phyloP scores from a whole-genome alignment of 2,329 filamentous ascomycete genomes.

The Colletotrichum salicis region DNA sequence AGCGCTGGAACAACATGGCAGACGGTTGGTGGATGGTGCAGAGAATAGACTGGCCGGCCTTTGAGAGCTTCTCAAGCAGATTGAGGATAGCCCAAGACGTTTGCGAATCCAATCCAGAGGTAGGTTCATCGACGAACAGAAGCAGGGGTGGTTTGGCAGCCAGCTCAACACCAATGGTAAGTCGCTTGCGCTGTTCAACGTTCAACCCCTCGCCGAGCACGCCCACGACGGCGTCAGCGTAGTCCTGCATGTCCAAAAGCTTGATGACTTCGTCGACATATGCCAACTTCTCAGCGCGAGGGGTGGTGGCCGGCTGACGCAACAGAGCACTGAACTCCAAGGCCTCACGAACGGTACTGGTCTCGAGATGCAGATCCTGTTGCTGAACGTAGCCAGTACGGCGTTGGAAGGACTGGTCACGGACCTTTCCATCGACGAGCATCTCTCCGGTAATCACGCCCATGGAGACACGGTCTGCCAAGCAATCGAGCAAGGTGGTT shows the following conservation, averaged over 20 bases:
- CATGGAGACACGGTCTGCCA: constrained; percentile 75
- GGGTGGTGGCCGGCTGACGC: constrained; percentile 69
- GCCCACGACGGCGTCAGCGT: constrained; percentile 76
- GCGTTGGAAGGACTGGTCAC: constrained; percentile 73
- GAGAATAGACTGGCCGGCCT: constrained; percentile 58
- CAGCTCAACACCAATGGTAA: constrained; percentile 82
- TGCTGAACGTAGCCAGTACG: constrained; percentile 77
- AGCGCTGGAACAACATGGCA: constrained; percentile 37
- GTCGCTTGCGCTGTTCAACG: constrained; percentile 60
- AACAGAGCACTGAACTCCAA: constrained; percentile 74
- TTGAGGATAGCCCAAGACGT: constrained; percentile 80
- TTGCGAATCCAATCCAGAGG: constrained; percentile 79
- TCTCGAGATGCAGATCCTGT: constrained; percentile 57
- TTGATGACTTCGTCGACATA: constrained; percentile 46
- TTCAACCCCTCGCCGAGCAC: constrained; percentile 69
- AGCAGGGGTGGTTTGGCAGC: constrained; percentile 78
- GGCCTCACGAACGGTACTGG: constrained; percentile 67
- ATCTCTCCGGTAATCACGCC: constrained; percentile 75
- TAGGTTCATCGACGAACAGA: constrained; percentile 82
- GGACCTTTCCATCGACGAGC: constrained; percentile 72
- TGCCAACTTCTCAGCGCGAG: constrained; percentile 44
- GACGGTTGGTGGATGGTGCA: constrained; percentile 40
- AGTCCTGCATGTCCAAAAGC: constrained; percentile 63
- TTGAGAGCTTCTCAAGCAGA: constrained; percentile 73
- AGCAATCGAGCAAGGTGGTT: constrained; percentile 69